Conservation (phyloP, 331 rosid species). For the Phaseolus coccineus region DNA sequence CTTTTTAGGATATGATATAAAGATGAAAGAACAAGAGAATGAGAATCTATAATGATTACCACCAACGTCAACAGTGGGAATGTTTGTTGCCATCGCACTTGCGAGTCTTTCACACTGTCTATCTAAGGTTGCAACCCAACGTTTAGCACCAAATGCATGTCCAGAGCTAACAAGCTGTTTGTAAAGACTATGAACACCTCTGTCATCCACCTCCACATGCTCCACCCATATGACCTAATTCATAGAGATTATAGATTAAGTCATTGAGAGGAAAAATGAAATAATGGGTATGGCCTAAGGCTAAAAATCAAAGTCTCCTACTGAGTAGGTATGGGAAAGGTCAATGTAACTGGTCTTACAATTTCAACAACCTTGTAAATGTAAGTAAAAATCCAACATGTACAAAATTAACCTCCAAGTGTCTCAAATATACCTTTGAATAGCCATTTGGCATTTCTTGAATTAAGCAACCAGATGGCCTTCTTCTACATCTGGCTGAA, state of each 20-base stretch:
- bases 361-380: background rate
- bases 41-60: conserved; percentile 53
- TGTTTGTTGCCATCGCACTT: conserved; percentile 88
- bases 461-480: conserved; percentile 95
- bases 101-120: conserved; percentile 98
- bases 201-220: conserved; percentile 90
- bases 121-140: conserved; percentile 92
- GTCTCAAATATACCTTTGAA: conserved; percentile 63
- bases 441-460: conserved; percentile 99
- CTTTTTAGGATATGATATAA: no score
- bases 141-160: conserved; percentile 92
- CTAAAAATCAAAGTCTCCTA: background rate
- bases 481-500: conserved; percentile 70
- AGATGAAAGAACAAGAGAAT: background rate
- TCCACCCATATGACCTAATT: conserved; percentile 92
- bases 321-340: background rate
- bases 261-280: background rate
- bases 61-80: conserved; percentile 86
- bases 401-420: background rate
- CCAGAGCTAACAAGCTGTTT: conserved; percentile 89
- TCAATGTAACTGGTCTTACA: background rate
- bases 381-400: background rate
- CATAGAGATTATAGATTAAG: background rate
- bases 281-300: background rate
- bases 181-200: conserved; percentile 91